These are phyloP conservation scores for Sarocladiaceae sp. DNA, from an alignment of 2,329 filamentous ascomycete genomes.

Conservation along the genomic window DNA sequence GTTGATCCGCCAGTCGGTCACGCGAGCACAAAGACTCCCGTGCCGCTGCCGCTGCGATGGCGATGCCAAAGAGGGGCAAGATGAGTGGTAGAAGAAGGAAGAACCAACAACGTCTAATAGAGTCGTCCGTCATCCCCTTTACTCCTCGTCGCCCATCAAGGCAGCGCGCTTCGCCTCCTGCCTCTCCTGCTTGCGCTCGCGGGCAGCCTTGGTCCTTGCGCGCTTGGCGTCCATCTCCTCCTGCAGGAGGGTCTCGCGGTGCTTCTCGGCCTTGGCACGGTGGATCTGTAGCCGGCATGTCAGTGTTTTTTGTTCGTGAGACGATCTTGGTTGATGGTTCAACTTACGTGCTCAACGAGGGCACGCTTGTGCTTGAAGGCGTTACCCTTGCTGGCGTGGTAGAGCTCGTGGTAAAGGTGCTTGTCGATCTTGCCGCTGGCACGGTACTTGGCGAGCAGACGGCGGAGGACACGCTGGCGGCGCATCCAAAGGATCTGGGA, in stretches of 20 bases:
- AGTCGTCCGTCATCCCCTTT: conserved; percentile 3
- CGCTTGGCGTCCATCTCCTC: conserved; percentile 99
- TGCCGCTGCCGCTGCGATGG: neutral
- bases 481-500: conserved; percentile 99
- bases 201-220: conserved; percentile 99
- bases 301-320: neutral
- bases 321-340: conserved; percentile 13
- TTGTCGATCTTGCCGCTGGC: conserved; percentile 99
- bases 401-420: conserved; percentile 99
- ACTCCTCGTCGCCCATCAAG: conserved; percentile 65
- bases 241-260: conserved; percentile 91
- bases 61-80: neutral
- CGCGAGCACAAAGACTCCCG: neutral
- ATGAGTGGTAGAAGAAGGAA: neutral
- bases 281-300: conserved; percentile 71
- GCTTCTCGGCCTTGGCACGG: conserved; percentile 99
- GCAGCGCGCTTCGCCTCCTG: conserved; percentile 86
- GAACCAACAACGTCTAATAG: conserved; percentile 4
- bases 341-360: conserved; percentile 98
- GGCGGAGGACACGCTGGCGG: conserved; percentile 97
- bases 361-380: conserved; percentile 99
- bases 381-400: conserved; percentile 99
- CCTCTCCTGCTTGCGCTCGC: conserved; percentile 96
- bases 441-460: conserved; percentile 99
- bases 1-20: neutral